Evolutionary conservation across 2,329 filamentous ascomycete species (phyloP), one percentile per base, ranked within the genome.

Genomic region (Metarhizium sp.): DNA sequence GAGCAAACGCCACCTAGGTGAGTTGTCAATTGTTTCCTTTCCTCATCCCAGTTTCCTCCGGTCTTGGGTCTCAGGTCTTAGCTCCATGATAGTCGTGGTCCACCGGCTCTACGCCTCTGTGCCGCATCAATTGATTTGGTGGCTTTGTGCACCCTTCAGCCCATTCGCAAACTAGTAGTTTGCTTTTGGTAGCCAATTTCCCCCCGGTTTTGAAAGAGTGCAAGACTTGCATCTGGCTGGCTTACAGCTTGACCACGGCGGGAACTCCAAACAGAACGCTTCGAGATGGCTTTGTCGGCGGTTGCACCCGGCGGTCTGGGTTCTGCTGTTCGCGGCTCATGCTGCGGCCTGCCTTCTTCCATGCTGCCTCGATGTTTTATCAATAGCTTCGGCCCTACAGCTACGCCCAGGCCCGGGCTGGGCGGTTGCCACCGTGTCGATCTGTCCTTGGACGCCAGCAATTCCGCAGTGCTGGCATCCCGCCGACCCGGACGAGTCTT

Each of bases 1-100:
- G 47, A 53, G 29, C 51, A 51, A n/a, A 40, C 50, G 49, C 20
- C 51, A 43, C 36, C 53, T 30, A 43, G 8, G 56, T 58, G 50
- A 58, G 56, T 58, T 36, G 43, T 43, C 13, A 30, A 50, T 10
- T 34, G 18, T 53, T 55, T 50, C 20, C 30, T 50, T 43, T 54
- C 30, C 14, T 2, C 20, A 29, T 50, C 36, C 34, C 20, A 13
- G 8, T 25, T 42, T 25, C 16, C 11, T 46, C 30, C 32, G 6
- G 36, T 42, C 20, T 48, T 30, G 45, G 45, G 45, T 48, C 42
- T 25, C 20, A 18, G 45, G 45, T 48, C 45, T 48, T 48, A 25
- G 20, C 25, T 46, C 18, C 45, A 30, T 30, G 45, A 48, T 48
- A 16, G 45, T 30, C 45, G 6, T 48, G 45, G 45, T n/a, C 45